Conservation (phyloP, 2,329 filamentous ascomycete genomes). For the Exophiala spinifera region DNA sequence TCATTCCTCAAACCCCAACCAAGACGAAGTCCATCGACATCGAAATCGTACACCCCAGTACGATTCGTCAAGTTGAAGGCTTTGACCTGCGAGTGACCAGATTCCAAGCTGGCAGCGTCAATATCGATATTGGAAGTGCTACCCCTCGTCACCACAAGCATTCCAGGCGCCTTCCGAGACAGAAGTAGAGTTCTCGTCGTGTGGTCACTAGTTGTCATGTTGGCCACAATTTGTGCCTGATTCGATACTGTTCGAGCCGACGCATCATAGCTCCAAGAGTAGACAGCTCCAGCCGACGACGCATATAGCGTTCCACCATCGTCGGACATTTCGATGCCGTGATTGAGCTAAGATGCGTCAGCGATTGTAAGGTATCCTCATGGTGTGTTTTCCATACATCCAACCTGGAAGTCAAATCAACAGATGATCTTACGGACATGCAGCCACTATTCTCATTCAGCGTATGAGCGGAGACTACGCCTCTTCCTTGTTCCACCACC, state of each 20-base stretch:
- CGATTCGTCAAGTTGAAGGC: constrained; percentile 54
- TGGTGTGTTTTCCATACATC: constrained; percentile 14
- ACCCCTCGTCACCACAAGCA: constrained; percentile 65
- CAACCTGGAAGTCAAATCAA: constrained; percentile 19
- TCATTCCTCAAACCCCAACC: constrained; percentile 73
- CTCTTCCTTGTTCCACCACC: constrained; percentile 44
- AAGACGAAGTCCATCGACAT: constrained; percentile 50
- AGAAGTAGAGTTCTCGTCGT: constrained; percentile 65
- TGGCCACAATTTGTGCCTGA: constrained; percentile 54
- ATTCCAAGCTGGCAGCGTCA: constrained; percentile 48
- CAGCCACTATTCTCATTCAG: constrained; percentile 37
- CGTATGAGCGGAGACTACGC: constrained; percentile 38
- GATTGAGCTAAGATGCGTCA: constrained; percentile 40
- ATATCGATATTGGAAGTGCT: constrained; percentile 62
- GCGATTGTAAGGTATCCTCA: neutral
- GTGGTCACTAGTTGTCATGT: constrained; percentile 62
- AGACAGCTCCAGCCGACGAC: constrained; percentile 59
- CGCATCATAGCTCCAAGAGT: constrained; percentile 64
- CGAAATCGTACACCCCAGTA: constrained; percentile 44
- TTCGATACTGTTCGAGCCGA: constrained; percentile 46
- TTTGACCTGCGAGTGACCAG: constrained; percentile 66
- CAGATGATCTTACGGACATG: constrained; percentile 25
- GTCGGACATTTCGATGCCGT: constrained; percentile 50
- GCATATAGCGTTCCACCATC: constrained; percentile 52
- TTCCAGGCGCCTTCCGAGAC: constrained; percentile 52